Evolutionary conservation across 495 filamentous ascomycete genomes (phyloP).

Genomic region (Cercophora scortea): DNA sequence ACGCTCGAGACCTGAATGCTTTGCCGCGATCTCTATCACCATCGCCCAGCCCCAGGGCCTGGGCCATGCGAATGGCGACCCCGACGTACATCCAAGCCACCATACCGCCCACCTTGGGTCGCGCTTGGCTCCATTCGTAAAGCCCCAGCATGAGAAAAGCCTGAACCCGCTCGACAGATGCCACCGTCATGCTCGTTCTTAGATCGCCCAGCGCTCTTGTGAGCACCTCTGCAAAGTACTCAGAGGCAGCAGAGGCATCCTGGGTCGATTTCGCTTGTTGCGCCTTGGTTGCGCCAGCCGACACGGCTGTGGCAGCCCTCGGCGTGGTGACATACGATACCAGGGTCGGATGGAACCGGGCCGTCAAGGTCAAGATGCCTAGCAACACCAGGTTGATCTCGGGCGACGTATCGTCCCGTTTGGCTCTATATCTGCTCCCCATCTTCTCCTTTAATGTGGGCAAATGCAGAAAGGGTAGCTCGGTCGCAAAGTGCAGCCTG

Average conservation of each 20-base stretch:
- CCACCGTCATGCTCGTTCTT: slow-evolving; percentile 46
- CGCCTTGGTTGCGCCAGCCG: slow-evolving; percentile 27
- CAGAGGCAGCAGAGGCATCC: slow-evolving; percentile 62
- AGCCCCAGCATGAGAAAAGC: slow-evolving; percentile 75
- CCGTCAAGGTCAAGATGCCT: slow-evolving; percentile 70
- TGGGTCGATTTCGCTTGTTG: slow-evolving; percentile 19
- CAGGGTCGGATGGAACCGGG: slow-evolving; percentile 65
- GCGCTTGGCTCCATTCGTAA: slow-evolving; percentile 75
- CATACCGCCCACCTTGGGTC: slow-evolving; percentile 49
- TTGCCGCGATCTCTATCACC: slow-evolving; percentile 38
- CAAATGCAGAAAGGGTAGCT: slow-evolving; percentile 76
- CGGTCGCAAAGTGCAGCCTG: slow-evolving; percentile 72
- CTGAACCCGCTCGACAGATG: slow-evolving; percentile 63
- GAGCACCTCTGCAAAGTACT: slow-evolving; percentile 69
- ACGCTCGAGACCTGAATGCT: slow-evolving; percentile 15
- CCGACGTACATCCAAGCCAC: slow-evolving; percentile 75
- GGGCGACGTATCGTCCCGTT: slow-evolving; percentile 37
- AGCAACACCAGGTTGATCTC: slow-evolving; percentile 60
- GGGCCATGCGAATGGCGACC: slow-evolving; percentile 65
- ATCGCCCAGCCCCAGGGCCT: slow-evolving; percentile 62
- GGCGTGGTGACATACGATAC: slow-evolving; percentile 52
- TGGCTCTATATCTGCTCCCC: slow-evolving; percentile 29
- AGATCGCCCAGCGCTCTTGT: slow-evolving; percentile 55
- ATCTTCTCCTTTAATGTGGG: slow-evolving; percentile 61
- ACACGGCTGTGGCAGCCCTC: slow-evolving; percentile 17